Conservation (phyloP, 176 grass and related monocot species). For the Saccharum spontaneum region DNA sequence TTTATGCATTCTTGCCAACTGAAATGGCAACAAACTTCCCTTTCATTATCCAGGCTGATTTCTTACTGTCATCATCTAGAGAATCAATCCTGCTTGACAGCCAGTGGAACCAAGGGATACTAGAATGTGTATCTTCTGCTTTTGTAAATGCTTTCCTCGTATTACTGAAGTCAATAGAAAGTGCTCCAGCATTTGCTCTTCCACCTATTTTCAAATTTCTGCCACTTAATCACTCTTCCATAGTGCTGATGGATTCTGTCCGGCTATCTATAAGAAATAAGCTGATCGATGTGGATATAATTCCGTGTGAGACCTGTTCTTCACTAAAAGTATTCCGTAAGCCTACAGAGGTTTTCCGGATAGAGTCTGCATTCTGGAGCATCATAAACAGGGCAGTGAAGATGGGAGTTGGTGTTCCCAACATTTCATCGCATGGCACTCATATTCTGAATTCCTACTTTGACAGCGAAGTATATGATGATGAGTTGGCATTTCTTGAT, state of each 20-base stretch:
- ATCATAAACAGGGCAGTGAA: conserved; percentile 38
- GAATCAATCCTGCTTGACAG: conserved; percentile 49
- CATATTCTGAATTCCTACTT: conserved; percentile 46
- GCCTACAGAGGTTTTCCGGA: conserved; percentile 35
- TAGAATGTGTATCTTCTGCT: conserved; percentile 41
- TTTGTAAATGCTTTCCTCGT: conserved; percentile 50
- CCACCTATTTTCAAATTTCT: conserved; percentile 52
- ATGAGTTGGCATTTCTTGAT: conserved; percentile 39
- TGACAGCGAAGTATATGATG: conserved; percentile 38
- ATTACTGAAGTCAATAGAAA: conserved; percentile 26
- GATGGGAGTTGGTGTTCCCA: conserved; percentile 21
- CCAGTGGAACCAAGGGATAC: conserved; percentile 53
- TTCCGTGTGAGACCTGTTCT: conserved; percentile 42
- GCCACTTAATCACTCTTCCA: conserved; percentile 28
- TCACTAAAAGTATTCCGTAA: conserved; percentile 35
- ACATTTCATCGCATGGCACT: conserved; percentile 46
- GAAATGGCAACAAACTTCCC: conserved; percentile 55
- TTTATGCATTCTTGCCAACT: conserved; percentile 61
- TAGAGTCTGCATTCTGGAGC: conserved; percentile 36
- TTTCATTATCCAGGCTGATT: conserved; percentile 65
- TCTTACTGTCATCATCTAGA: conserved; percentile 52
- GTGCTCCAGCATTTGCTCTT: conserved; percentile 26
- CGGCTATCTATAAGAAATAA: conserved; percentile 40
- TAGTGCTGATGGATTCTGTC: conserved; percentile 34
- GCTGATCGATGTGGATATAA: conserved; percentile 21